phyloP scores from a whole-genome alignment of 139 green algal species.

The Edaphochlamys debaryana region DNA sequence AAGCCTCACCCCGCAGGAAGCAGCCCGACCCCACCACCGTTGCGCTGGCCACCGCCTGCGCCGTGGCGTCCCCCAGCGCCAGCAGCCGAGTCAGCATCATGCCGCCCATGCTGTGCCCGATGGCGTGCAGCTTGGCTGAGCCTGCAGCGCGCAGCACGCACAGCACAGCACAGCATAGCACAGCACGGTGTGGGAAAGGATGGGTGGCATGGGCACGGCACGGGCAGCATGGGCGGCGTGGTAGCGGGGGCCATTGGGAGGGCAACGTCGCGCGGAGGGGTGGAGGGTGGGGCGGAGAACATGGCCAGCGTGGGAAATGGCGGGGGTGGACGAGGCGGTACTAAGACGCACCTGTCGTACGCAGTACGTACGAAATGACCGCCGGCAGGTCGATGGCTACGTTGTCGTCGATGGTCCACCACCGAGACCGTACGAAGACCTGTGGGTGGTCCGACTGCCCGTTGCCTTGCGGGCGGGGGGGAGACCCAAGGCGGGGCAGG shows the following conservation, averaged over 20 bases:
- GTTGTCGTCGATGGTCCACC: constrained; percentile 59
- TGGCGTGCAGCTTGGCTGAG: not conserved
- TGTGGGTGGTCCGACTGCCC: constrained; percentile 56
- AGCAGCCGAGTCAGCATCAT: constrained; percentile 63
- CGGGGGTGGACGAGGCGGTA: no score
- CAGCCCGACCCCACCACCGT: constrained; percentile 35
- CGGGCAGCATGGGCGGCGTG: no score
- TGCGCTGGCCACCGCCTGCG: constrained; percentile 45
- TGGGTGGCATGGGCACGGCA: no score
- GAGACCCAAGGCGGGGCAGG: no score
- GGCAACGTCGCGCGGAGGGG: no score
- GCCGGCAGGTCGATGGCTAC: constrained; percentile 56
- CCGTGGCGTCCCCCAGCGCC: constrained; percentile 44
- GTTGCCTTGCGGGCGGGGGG: constrained; percentile 53
- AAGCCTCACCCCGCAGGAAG: constrained; percentile 19
- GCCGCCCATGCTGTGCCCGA: constrained; percentile 42
- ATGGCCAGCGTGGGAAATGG: no score
- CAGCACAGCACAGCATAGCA: no score
- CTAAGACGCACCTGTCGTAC: not conserved
- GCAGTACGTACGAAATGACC: constrained; percentile 48
- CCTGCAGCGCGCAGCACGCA: constrained; percentile 33
- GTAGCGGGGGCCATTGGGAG: no score
- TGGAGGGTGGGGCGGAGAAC: no score
- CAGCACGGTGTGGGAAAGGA: no score
- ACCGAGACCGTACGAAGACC: constrained; percentile 38